Percentiles rank a stretch among this genome's conserved stretches.
Conservation (phyloP, 1,284 basidiomycete genomes). For the Boletus sp. region DNA sequence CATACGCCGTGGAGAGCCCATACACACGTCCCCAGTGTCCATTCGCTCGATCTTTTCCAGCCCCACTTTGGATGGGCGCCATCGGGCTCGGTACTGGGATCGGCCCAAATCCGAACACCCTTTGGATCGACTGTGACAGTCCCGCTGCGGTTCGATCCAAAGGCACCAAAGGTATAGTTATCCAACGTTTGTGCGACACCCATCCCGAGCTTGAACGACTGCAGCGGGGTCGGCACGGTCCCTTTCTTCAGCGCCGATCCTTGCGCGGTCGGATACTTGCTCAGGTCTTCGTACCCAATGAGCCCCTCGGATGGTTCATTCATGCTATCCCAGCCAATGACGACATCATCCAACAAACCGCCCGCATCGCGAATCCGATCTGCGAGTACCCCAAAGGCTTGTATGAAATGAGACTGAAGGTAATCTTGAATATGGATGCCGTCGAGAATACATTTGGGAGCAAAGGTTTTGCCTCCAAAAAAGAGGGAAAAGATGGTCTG, state of each 20-base stretch:
- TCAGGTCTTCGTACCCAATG: constrained; percentile 75
- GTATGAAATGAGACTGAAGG: constrained; percentile 82
- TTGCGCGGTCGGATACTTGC: constrained; percentile 59
- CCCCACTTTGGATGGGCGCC: constrained; percentile 47
- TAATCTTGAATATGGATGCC: constrained; percentile 93
- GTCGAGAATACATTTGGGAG: constrained; percentile 90
- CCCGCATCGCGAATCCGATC: constrained; percentile 66
- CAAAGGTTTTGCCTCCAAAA: constrained; percentile 87
- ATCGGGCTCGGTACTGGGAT: constrained; percentile 41
- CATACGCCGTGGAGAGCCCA: constrained; percentile 96
- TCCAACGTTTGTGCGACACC: constrained; percentile 84
- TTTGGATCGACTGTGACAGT: constrained; percentile 80
- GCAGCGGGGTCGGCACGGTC: constrained; percentile 80
- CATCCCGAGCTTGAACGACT: constrained; percentile 85
- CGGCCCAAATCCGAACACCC: constrained; percentile 71
- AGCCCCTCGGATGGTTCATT: constrained; percentile 94
- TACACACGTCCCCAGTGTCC: constrained; percentile 82
- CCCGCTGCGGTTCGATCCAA: constrained; percentile 78
- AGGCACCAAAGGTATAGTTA: constrained; percentile 74
- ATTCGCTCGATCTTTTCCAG: constrained; percentile 43
- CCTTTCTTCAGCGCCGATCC: constrained; percentile 79
- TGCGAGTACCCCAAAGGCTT: constrained; percentile 73
- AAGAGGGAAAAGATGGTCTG: constrained; percentile 94
- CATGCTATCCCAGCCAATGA: constrained; percentile 95
- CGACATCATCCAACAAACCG: constrained; percentile 77